Evolutionary conservation across 495 filamentous ascomycete genomes (phyloP), one percentile per base, ranked within the genome.

Genomic region (Articulospora tetracladia): DNA sequence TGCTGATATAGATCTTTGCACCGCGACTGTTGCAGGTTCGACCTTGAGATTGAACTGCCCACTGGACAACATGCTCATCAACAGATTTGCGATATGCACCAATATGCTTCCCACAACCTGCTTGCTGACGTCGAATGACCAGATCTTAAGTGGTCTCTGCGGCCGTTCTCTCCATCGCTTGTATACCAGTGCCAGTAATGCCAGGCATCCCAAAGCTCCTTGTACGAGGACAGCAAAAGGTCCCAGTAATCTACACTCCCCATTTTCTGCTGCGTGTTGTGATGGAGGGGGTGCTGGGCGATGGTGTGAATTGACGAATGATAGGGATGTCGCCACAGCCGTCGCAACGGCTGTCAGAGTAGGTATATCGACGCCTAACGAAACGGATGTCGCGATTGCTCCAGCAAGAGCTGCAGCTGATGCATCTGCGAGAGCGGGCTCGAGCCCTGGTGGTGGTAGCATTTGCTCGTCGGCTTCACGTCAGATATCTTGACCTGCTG

Each of bases 51-150:
- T 57, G 74, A 92, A 85, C 68, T 87, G 83, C 20, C 93, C 93
- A 50, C 89, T 90, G 3, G 89, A 93, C 55, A 98, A 79, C 91
- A 98, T 90, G 47, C 91, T 95, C 86, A 98, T 93, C 67, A 96
- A 79, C 10, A 98, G 81, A 70, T 98, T 98, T 22, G 91, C 87
- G 26, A 91, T 79, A 72, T 98, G 94, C 24, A 96, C 83, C 76
- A 98, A 81, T 46, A 89, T 84, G 46, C 90, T 92, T 11, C 94
- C 94, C 61, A 97, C 87, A n/a, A 98, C 92, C 76, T 98, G 94
- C 76, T 98, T 98, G 17, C 89, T 93, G 30, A 86, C 94, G 73
- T 98, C 94, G 69, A 98, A 98, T 66, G 86, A 91, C 93, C 93
- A 98, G 62, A 98, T 90, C 73, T 91, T 91, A 57, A 98, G 59